Evolutionary conservation across 495 filamentous ascomycete species (phyloP).

Genomic region (Bryoglossum gracile): DNA sequence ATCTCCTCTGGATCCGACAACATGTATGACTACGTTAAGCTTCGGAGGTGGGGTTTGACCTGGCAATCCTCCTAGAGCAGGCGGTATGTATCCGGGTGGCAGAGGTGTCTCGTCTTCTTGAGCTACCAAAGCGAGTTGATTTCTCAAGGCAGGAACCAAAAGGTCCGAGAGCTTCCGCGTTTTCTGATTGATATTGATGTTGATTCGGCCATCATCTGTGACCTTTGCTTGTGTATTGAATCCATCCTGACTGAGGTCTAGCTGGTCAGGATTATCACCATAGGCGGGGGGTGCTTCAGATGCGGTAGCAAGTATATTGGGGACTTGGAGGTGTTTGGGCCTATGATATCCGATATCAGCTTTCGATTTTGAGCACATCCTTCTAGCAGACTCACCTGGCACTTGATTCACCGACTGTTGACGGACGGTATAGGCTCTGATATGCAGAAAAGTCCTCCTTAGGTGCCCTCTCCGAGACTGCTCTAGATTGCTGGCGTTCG

Average conservation of each 20-base stretch:
- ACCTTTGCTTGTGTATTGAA: constrained; percentile 47
- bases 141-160: constrained; percentile 55
- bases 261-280: constrained; percentile 34
- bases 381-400: constrained; percentile 1
- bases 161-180: constrained; percentile 55
- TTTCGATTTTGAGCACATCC: not conserved
- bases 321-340: constrained; percentile 8
- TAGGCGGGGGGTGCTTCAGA: constrained; percentile 40
- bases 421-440: constrained; percentile 16
- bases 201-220: constrained; percentile 58
- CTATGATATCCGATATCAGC: constrained; percentile 11
- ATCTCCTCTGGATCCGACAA: constrained; percentile 73
- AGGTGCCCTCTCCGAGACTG: not conserved
- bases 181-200: constrained; percentile 68
- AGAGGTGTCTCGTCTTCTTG: constrained; percentile 36
- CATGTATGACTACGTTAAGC: constrained; percentile 73
- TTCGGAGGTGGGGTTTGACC: constrained; percentile 49
- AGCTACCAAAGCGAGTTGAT: constrained; percentile 42
- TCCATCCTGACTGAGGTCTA: constrained; percentile 44
- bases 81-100: constrained; percentile 54
- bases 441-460: not conserved
- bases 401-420: not conserved
- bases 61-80: constrained; percentile 49
- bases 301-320: constrained; percentile 2
- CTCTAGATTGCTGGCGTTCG: not conserved